Evolutionary conservation across 2,329 filamentous ascomycete genomes (phyloP).

Genomic region (Colletotrichum magnum): DNA sequence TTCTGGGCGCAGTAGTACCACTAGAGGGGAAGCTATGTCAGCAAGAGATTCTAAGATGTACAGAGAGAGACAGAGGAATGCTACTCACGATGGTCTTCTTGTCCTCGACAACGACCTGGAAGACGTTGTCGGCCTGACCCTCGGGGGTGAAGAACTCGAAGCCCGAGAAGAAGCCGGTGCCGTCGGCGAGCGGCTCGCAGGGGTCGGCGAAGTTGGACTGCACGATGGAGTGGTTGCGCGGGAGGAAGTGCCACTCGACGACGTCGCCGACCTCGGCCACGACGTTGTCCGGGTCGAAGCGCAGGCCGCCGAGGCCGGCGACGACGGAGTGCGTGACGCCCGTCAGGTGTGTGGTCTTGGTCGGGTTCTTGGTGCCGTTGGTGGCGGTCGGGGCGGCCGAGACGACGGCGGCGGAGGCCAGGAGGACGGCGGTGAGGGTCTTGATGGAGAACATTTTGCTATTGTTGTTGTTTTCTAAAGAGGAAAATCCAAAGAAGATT

Average conservation of each 20-base stretch:
- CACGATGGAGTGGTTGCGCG: slow-evolving; percentile 64
- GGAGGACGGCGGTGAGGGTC: slow-evolving; percentile 46
- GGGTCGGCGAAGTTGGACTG: slow-evolving; percentile 59
- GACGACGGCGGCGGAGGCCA: slow-evolving; percentile 45
- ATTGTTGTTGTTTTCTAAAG: background rate
- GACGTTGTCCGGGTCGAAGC: slow-evolving; percentile 65
- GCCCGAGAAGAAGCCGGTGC: slow-evolving; percentile 60
- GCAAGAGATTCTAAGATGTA: background rate
- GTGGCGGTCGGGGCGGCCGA: slow-evolving; percentile 51
- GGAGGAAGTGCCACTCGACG: slow-evolving; percentile 69
- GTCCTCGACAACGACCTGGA: slow-evolving; percentile 60
- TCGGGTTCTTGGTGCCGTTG: slow-evolving; percentile 45
- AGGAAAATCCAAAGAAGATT: slow-evolving; percentile 2
- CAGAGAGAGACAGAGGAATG: slow-evolving; percentile 48
- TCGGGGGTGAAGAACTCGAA: slow-evolving; percentile 57
- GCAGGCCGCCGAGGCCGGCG: slow-evolving; percentile 61
- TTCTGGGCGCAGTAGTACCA: slow-evolving; percentile 58
- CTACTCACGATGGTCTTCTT: slow-evolving; percentile 57
- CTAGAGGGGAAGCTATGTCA: background rate
- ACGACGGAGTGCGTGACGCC: slow-evolving; percentile 61
- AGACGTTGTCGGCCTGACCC: slow-evolving; percentile 57
- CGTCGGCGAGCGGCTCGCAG: slow-evolving; percentile 56
- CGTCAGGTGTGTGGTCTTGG: slow-evolving; percentile 53
- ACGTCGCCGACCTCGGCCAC: slow-evolving; percentile 63
- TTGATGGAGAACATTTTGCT: slow-evolving; percentile 52